Evolutionary conservation across 2,329 filamentous ascomycete genomes (phyloP).

Genomic region (Hypoxylon sp.): DNA sequence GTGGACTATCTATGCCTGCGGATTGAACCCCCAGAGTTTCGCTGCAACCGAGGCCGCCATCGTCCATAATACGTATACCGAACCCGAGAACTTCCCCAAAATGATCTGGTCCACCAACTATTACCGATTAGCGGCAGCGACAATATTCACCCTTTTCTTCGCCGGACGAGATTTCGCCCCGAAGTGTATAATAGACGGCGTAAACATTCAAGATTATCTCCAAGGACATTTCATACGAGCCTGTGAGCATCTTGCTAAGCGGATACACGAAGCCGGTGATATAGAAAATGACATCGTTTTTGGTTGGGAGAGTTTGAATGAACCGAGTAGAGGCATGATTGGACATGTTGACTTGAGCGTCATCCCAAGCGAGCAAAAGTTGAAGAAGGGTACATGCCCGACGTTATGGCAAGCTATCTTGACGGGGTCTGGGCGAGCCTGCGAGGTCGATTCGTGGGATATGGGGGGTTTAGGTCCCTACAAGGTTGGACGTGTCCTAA

Average conservation of each 20-base stretch:
- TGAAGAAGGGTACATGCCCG: constrained; percentile 93
- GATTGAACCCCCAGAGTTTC: constrained; percentile 88
- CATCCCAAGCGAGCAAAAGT: constrained; percentile 87
- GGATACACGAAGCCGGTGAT: constrained; percentile 91
- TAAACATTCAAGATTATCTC: constrained; percentile 97
- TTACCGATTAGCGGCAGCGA: constrained; percentile 85
- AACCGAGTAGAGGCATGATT: constrained; percentile 90
- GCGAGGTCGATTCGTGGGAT: constrained; percentile 92
- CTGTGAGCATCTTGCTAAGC: constrained; percentile 82
- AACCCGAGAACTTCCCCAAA: constrained; percentile 90
- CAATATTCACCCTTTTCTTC: constrained; percentile 96
- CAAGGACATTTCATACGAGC: constrained; percentile 88
- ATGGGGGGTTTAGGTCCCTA: constrained; percentile 94
- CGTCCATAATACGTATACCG: constrained; percentile 92
- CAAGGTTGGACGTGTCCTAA: constrained; percentile 84
- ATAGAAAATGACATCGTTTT: constrained; percentile 89
- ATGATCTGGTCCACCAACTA: constrained; percentile 99
- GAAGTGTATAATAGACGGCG: constrained; percentile 92
- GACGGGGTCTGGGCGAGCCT: constrained; percentile 89
- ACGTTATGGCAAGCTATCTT: constrained; percentile 95
- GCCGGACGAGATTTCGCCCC: constrained; percentile 92
- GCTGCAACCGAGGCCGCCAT: constrained; percentile 89
- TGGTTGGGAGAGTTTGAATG: constrained; percentile 97
- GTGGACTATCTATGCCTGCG: constrained; percentile 97
- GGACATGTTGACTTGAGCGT: constrained; percentile 85